These are phyloP conservation scores for Lithocarpus polystachyus DNA, from an alignment of 306 rosid species.

Conservation along the genomic window DNA sequence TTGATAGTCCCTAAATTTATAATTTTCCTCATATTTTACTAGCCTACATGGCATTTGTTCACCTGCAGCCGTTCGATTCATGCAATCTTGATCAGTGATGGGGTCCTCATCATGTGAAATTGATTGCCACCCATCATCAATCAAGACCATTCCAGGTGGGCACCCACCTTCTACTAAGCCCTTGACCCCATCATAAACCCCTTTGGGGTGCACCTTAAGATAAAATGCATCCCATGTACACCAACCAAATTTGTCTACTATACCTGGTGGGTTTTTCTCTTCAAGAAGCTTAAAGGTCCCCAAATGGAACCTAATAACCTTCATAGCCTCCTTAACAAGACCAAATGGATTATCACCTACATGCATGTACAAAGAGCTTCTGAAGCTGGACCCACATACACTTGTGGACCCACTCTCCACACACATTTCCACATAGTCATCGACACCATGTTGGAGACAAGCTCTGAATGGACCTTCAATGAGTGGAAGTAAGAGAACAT, in stretches of 20 bases:
- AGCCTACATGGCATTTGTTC: conserved; percentile 64
- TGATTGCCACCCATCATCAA: conserved; percentile 80
- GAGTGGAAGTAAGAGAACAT: conserved; percentile 55
- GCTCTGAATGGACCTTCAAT: conserved; percentile 62
- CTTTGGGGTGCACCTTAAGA: conserved; percentile 57
- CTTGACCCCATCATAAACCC: conserved; percentile 48
- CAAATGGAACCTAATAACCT: conserved; percentile 37
- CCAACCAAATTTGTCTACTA: conserved; percentile 73
- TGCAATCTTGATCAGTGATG: conserved; percentile 18
- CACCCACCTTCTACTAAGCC: conserved; percentile 58
- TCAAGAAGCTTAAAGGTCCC: conserved; percentile 59
- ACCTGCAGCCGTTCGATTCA: conserved; percentile 38
- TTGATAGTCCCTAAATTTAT: conserved; percentile 41
- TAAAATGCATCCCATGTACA: conserved; percentile 87
- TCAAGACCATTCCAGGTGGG: conserved; percentile 56
- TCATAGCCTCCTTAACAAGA: conserved; percentile 44
- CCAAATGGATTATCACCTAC: conserved; percentile 45
- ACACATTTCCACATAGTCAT: conserved; percentile 43
- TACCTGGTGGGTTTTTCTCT: conserved; percentile 53
- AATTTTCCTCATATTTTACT: conserved; percentile 47
- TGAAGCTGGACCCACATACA: conserved; percentile 38
- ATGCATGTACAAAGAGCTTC: conserved; percentile 53
- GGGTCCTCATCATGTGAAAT: conserved; percentile 45
- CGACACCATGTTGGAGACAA: conserved; percentile 36
- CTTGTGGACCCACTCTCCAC: conserved; percentile 66